Conservation (phyloP, 2,329 filamentous ascomycete genomes). For the Pyrenophora teres region DNA sequence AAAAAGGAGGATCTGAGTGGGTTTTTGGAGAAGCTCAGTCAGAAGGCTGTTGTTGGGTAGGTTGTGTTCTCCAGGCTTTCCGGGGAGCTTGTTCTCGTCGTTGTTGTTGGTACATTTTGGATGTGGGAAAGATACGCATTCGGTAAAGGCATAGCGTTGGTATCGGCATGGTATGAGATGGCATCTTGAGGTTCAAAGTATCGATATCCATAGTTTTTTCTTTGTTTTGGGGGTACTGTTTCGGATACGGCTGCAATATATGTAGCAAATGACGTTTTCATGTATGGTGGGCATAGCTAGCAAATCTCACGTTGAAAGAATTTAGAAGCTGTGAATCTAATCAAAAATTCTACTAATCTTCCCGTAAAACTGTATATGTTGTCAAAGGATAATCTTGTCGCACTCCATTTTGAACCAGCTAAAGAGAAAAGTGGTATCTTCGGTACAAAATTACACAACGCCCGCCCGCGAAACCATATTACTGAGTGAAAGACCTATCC, state of each 20-base stretch:
- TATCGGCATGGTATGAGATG: not conserved
- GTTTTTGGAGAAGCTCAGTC: slow-evolving; percentile 89
- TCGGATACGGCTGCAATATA: not conserved
- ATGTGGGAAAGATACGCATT: too few relatives aligned
- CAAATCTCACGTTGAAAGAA: not conserved
- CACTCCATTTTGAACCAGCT: slow-evolving; percentile 2
- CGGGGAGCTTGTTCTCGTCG: too few relatives aligned
- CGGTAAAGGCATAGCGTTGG: too few relatives aligned
- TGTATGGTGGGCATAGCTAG: slow-evolving; percentile 2
- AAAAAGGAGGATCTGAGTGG: slow-evolving; percentile 89
- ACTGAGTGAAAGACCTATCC: slow-evolving; percentile 11
- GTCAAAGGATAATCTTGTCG: too few relatives aligned
- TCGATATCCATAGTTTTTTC: not conserved
- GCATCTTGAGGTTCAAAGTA: not conserved
- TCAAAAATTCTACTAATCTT: too few relatives aligned
- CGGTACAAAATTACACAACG: slow-evolving; percentile 9
- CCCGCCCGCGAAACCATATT: not conserved
- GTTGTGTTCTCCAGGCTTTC: too few relatives aligned
- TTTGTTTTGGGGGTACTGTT: not conserved
- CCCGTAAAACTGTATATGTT: too few relatives aligned
- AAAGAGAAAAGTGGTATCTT: slow-evolving; percentile 23
- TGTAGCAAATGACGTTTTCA: slow-evolving; percentile 1
- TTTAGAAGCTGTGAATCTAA: too few relatives aligned
- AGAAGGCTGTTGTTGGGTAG: slow-evolving; percentile 77
- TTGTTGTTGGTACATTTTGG: too few relatives aligned